phyloP scores from a whole-genome alignment of 352 stramenopile genomes.

The Salisapilia sapeloensis region DNA sequence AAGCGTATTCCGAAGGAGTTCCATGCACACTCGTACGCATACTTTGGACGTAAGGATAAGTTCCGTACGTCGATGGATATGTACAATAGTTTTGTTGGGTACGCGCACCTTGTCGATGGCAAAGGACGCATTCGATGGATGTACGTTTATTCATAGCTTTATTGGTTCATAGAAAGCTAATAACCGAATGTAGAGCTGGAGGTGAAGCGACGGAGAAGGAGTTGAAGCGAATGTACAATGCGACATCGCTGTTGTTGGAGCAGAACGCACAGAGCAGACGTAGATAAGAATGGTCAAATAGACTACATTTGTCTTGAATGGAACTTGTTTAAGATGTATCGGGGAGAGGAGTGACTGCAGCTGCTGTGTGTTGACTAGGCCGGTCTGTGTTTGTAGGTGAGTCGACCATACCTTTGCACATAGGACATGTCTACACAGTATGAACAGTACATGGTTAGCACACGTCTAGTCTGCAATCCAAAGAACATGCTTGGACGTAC shows the following conservation, averaged over 20 bases:
- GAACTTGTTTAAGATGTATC: too few species aligned
- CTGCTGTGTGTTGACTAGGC: too few species aligned
- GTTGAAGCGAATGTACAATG: conserved; percentile 31
- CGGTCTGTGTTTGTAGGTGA: neutral
- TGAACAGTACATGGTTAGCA: too few species aligned
- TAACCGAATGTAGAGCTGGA: conserved; percentile 19
- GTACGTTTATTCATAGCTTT: conserved; percentile 18
- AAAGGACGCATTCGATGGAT: conserved; percentile 77
- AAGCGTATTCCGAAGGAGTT: conserved; percentile 22
- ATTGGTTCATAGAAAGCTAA: neutral
- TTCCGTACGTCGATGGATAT: conserved; percentile 65
- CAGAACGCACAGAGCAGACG: conserved; percentile 21
- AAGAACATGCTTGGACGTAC: too few species aligned
- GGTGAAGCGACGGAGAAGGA: conserved; percentile 45
- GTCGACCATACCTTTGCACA: conserved; percentile 72
- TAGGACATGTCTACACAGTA: conserved; percentile 39
- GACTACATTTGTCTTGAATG: too few species aligned
- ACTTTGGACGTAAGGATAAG: conserved; percentile 69
- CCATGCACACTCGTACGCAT: conserved; percentile 32
- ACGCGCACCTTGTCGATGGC: conserved; percentile 59
- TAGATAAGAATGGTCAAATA: too few species aligned
- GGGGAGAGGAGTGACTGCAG: neutral
- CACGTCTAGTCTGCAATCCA: too few species aligned
- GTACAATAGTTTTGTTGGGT: conserved; percentile 79
- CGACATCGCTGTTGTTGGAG: conserved; percentile 34